A percentile compares a stretch with the other conserved stretches of the same genome.
phyloP scores from a whole-genome alignment of 2,329 filamentous ascomycete species.

The Zymoseptoria ardabiliae region DNA sequence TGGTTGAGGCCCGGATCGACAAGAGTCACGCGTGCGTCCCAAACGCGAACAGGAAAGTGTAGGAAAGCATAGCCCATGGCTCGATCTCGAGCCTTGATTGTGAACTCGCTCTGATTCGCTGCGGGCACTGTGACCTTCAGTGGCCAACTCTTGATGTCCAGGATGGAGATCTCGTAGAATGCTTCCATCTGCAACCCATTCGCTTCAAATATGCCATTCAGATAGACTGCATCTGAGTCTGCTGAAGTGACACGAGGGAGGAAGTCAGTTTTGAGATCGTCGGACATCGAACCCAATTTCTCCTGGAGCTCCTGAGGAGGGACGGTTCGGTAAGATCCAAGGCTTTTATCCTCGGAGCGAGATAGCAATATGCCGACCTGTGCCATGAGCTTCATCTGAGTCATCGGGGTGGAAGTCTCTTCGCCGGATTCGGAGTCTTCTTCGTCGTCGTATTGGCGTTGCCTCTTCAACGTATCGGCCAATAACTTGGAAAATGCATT shows the following conservation, averaged over 20 bases:
- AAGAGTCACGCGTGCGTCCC: conserved; percentile 12
- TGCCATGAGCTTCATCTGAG: conserved; percentile 8
- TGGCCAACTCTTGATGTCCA: conserved; percentile 4
- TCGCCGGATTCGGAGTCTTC: conserved; percentile 5
- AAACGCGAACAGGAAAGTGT: conserved; percentile 14
- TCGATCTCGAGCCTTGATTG: conserved; percentile 7
- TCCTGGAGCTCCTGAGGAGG: conserved; percentile 6
- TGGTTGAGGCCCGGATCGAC: conserved; percentile 5
- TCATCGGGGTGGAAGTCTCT: background rate
- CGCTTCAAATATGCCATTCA: background rate
- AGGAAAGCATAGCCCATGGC: conserved; percentile 6
- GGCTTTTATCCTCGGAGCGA: conserved; percentile 1
- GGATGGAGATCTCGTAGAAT: conserved; percentile 8
- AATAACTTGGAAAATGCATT: conserved; percentile 10
- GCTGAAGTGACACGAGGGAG: conserved; percentile 11
- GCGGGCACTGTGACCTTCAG: conserved; percentile 8
- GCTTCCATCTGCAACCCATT: conserved; percentile 1
- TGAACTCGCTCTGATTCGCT: conserved; percentile 2
- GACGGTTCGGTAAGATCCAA: conserved; percentile 1
- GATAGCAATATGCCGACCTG: conserved; percentile 11
- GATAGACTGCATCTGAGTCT: conserved; percentile 3
- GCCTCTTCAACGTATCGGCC: background rate
- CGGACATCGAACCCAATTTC: conserved; percentile 3
- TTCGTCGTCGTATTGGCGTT: background rate
- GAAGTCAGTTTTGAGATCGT: conserved; percentile 7